phyloP scores from a whole-genome alignment of 257 asterid genomes.

The Fraxinus cuspidata region DNA sequence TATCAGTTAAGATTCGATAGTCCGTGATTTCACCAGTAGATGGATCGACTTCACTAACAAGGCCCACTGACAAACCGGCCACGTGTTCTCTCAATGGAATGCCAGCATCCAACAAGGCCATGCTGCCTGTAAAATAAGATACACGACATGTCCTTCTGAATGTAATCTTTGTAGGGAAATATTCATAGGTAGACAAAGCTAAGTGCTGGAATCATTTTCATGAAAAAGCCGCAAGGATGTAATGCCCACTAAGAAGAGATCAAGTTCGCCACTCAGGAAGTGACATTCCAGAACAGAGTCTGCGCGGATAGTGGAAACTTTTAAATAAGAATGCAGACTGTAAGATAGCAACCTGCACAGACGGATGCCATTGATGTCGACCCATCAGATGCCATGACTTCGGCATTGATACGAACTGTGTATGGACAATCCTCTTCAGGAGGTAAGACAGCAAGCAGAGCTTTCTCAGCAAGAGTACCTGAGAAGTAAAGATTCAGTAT shows the following conservation, averaged over 20 bases:
- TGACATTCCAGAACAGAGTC: slow-evolving; percentile 10
- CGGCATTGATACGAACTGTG: slow-evolving; percentile 89
- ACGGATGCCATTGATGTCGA: slow-evolving; percentile 99
- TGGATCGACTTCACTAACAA: slow-evolving; percentile 75
- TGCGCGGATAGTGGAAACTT: slow-evolving; percentile 16
- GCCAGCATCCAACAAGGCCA: slow-evolving; percentile 99
- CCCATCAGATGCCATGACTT: slow-evolving; percentile 99
- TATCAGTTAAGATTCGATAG: slow-evolving; percentile 83
- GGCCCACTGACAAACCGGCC: slow-evolving; percentile 93
- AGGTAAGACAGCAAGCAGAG: slow-evolving; percentile 85
- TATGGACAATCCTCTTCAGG: slow-evolving; percentile 83
- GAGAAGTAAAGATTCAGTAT: slow-evolving; percentile 28
- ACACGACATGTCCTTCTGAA: slow-evolving; percentile 20
- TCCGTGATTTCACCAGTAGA: slow-evolving; percentile 85
- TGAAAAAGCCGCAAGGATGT: neutral
- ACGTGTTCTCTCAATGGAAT: slow-evolving; percentile 84
- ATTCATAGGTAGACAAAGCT: neutral
- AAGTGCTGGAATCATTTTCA: neutral
- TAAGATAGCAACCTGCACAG: slow-evolving; percentile 76
- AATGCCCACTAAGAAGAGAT: slow-evolving; percentile 15
- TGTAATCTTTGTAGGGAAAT: slow-evolving; percentile 19
- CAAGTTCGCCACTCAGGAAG: slow-evolving; percentile 6
- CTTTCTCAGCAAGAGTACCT: slow-evolving; percentile 99
- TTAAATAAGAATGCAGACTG: neutral
- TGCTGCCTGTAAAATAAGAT: slow-evolving; percentile 64